A percentile compares a stretch with the other conserved stretches of the same genome.
These are phyloP conservation scores for Bretschneidera sinensis DNA, from an alignment of 345 rosid genomes.

Conservation along the genomic window DNA sequence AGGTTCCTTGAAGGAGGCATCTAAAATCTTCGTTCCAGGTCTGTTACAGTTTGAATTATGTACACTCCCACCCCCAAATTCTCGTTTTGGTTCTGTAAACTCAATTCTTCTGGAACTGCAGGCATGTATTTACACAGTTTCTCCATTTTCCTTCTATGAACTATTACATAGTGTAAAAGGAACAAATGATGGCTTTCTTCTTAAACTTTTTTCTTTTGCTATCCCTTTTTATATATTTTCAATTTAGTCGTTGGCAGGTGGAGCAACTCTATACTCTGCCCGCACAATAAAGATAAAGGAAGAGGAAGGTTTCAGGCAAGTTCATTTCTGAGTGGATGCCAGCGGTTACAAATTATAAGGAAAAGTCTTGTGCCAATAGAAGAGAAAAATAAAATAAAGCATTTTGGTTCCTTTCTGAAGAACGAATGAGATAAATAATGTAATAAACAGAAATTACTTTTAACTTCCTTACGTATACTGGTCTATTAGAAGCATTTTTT, in stretches of 20 bases:
- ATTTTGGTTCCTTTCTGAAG: too few species aligned
- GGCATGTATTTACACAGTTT: too few species aligned
- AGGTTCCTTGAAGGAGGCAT: conserved; percentile 82
- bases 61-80: too few species aligned
- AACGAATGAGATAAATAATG: too few species aligned
- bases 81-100: too few species aligned
- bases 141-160: too few species aligned
- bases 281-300: conserved; percentile 87
- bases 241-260: conserved; percentile 46
- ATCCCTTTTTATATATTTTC: conserved; percentile 4
- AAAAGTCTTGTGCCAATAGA: too few species aligned
- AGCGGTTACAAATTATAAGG: neutral
- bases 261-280: conserved; percentile 67
- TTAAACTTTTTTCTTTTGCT: neutral
- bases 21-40: conserved; percentile 88
- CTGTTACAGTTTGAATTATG: conserved; percentile 6
- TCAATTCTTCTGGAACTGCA: conserved; percentile 1
- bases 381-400: too few species aligned
- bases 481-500: neutral
- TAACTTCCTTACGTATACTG: neutral
- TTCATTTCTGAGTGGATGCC: conserved; percentile 5
- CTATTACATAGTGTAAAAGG: neutral
- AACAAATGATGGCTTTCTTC: conserved; percentile 2
- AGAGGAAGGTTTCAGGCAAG: conserved; percentile 78
- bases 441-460: neutral